phyloP scores from a whole-genome alignment of 2,329 filamentous ascomycete genomes.

The Penicillium sumatraense region DNA sequence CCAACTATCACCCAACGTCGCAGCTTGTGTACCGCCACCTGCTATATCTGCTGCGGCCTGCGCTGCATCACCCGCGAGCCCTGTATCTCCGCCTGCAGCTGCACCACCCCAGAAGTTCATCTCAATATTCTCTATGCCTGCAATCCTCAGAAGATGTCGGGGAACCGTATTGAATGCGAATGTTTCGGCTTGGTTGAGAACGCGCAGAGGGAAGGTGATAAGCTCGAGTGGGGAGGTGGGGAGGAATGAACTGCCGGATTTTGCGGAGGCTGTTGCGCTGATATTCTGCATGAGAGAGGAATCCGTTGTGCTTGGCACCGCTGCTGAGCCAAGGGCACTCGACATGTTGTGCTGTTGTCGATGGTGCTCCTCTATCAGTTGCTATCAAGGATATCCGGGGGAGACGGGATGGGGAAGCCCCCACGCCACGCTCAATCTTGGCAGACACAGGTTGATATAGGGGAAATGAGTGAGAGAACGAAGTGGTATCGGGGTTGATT shows the following conservation, averaged over 20 bases:
- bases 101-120: conserved; percentile 29
- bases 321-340: conserved; percentile 20
- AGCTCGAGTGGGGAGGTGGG: conserved; percentile 37
- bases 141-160: conserved; percentile 34
- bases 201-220: conserved; percentile 42
- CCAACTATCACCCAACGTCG: conserved; percentile 38
- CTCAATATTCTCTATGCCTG: conserved; percentile 33
- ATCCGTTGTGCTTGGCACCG: conserved; percentile 26
- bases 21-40: conserved; percentile 37
- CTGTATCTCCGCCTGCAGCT: conserved; percentile 18
- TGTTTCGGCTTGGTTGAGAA: conserved; percentile 40
- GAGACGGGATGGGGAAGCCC: conserved; percentile 21
- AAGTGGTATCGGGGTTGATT: neutral
- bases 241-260: conserved; percentile 25
- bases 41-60: conserved; percentile 40
- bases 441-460: neutral
- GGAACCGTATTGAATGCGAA: conserved; percentile 42
- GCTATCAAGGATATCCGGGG: conserved; percentile 25
- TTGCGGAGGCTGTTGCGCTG: conserved; percentile 24
- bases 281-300: conserved; percentile 25
- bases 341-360: conserved; percentile 28
- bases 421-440: conserved; percentile 9
- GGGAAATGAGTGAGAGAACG: neutral
- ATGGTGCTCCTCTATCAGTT: conserved; percentile 10
- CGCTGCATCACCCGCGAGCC: conserved; percentile 45